A percentile compares a stretch with the other conserved stretches of the same genome.
Conservation (phyloP, 1,139 yeast species). For the Arxiozyma heterogenica region DNA sequence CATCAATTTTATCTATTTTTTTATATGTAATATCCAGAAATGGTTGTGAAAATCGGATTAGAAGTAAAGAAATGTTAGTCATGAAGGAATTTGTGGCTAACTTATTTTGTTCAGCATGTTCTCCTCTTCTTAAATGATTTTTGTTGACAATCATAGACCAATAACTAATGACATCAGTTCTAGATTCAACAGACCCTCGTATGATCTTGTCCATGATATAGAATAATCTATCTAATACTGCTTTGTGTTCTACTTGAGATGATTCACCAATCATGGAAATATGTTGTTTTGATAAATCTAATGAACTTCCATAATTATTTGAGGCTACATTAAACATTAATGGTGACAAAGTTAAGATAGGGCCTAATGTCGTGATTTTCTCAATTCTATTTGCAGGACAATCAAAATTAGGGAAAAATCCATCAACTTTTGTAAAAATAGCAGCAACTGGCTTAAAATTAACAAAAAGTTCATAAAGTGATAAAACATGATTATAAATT, state of each 20-base stretch:
- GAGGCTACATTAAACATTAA: conserved; percentile 43
- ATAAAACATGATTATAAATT: conserved; percentile 43
- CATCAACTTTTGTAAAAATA: conserved; percentile 47
- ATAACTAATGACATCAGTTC: conserved; percentile 55
- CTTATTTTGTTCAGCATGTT: conserved; percentile 62
- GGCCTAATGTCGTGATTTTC: conserved; percentile 60
- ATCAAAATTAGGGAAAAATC: conserved; percentile 36
- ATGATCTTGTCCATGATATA: conserved; percentile 63
- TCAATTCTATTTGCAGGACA: conserved; percentile 47
- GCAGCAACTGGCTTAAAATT: conserved; percentile 55
- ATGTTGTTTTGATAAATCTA: conserved; percentile 33
- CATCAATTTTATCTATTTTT: conserved; percentile 71
- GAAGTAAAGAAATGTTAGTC: conserved; percentile 61
- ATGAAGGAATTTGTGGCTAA: conserved; percentile 75
- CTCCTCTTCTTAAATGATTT: conserved; percentile 82
- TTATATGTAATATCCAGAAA: conserved; percentile 59
- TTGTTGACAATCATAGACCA: conserved; percentile 64
- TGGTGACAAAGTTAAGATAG: conserved; percentile 69
- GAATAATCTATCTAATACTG: conserved; percentile 52
- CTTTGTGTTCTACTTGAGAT: conserved; percentile 50
- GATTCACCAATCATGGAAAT: conserved; percentile 45
- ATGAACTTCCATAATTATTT: conserved; percentile 38
- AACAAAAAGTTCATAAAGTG: conserved; percentile 52
- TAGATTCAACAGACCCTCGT: conserved; percentile 61
- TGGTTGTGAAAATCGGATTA: conserved; percentile 71